A percentile compares a stretch with the other conserved stretches of the same genome.
phyloP scores from a whole-genome alignment of 495 filamentous ascomycete genomes.

The Trypethelium eluteriae region DNA sequence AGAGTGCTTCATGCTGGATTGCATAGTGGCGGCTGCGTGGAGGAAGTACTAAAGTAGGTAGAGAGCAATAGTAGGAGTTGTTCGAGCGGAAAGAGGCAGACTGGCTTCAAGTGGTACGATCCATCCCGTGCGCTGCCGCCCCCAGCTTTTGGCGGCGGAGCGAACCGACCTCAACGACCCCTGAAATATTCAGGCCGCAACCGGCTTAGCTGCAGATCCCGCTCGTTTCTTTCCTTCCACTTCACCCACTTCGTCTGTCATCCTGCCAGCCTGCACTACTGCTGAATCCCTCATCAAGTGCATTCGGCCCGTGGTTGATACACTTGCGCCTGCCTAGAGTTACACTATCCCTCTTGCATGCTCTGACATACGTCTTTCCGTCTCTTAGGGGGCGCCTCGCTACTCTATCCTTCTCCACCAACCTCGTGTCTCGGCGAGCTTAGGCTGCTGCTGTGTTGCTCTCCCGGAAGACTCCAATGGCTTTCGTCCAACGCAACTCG shows the following conservation, averaged over 20 bases:
- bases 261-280: neutral
- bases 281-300: neutral
- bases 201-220: neutral
- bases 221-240: neutral
- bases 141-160: neutral
- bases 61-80: too few species aligned
- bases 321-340: neutral
- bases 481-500: neutral
- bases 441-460: neutral
- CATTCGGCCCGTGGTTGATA: neutral
- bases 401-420: neutral
- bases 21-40: neutral
- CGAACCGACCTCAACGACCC: too few species aligned
- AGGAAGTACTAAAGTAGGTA: neutral
- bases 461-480: neutral
- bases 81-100: neutral
- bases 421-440: neutral
- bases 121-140: neutral
- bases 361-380: neutral
- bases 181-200: neutral
- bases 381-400: neutral
- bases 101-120: neutral
- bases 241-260: neutral
- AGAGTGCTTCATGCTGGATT: neutral
- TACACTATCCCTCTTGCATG: neutral